phyloP scores from a whole-genome alignment of 768 basidiomycete species.

The Vararia minispora region DNA sequence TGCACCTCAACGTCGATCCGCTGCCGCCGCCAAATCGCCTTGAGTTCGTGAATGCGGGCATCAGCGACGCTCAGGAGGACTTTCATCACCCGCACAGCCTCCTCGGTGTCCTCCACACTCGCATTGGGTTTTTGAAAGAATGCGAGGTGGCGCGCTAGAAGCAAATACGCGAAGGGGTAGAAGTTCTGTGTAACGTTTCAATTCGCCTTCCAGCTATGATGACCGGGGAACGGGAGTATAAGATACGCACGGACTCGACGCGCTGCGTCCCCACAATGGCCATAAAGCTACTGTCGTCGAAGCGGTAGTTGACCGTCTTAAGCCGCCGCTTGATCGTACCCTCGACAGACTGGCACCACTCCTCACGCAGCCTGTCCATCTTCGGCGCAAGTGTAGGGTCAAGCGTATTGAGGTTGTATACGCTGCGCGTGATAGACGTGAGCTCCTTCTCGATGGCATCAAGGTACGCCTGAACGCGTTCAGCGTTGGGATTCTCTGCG shows the following conservation, averaged over 20 bases:
- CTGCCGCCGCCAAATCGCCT: conserved; percentile 9
- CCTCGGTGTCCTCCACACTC: conserved; percentile 1
- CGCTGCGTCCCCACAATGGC: conserved; percentile 8
- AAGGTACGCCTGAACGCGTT: conserved; percentile 1
- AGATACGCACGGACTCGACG: conserved; percentile 3
- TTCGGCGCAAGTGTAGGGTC: conserved; percentile 3
- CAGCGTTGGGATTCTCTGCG: neutral
- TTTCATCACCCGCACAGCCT: neutral
- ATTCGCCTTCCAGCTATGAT: too few relatives aligned
- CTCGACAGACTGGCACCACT: conserved; percentile 2
- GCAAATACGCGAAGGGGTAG: conserved; percentile 1
- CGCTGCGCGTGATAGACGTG: neutral
- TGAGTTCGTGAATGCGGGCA: conserved; percentile 3
- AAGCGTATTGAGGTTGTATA: conserved; percentile 3
- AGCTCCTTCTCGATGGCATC: conserved; percentile 1
- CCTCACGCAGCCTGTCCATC: conserved; percentile 7
- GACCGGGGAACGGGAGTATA: too few relatives aligned
- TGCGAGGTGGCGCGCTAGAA: conserved; percentile 6
- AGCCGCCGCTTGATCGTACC: conserved; percentile 4
- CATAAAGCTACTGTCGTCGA: conserved; percentile 6
- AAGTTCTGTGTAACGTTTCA: too few relatives aligned
- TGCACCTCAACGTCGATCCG: conserved; percentile 9
- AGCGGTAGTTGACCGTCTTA: conserved; percentile 6
- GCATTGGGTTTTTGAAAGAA: conserved; percentile 3
- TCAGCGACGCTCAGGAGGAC: neutral